A percentile compares a stretch with the other conserved stretches of the same genome.
Conservation (phyloP, 305 asterid genomes). For the Withania somnifera region DNA sequence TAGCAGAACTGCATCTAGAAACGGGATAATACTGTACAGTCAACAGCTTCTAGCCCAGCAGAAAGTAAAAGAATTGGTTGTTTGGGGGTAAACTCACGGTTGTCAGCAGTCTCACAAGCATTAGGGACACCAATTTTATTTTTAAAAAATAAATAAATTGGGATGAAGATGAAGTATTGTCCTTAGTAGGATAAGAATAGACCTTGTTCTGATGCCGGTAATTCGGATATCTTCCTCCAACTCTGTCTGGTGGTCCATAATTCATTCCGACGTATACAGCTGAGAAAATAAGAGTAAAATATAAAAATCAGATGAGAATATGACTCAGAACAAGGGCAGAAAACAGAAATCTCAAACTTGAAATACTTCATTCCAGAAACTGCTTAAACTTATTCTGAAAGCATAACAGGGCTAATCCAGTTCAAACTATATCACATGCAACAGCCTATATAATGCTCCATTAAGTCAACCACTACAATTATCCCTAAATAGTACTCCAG, state of each 20-base stretch:
- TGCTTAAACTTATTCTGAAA: background rate
- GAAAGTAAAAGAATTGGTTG: too few relatives aligned
- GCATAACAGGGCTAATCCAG: background rate
- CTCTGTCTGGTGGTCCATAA: conserved; percentile 56
- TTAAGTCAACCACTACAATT: background rate
- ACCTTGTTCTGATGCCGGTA: conserved; percentile 50
- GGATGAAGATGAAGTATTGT: too few relatives aligned
- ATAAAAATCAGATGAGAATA: conserved; percentile 28
- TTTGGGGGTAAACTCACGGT: too few relatives aligned
- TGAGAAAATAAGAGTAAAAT: conserved; percentile 25
- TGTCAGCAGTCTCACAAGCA: too few relatives aligned
- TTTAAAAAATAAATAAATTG: too few relatives aligned
- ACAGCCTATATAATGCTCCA: background rate
- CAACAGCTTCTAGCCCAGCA: too few relatives aligned
- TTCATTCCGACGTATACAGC: conserved; percentile 54
- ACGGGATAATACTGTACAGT: too few relatives aligned
- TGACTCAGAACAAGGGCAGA: background rate
- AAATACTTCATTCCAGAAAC: background rate
- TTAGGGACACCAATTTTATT: too few relatives aligned
- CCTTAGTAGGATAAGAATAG: too few relatives aligned
- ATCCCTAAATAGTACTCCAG: background rate
- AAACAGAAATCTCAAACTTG: background rate
- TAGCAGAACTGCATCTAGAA: too few relatives aligned
- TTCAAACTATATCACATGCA: too few relatives aligned
- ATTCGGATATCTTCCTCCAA: conserved; percentile 52